These are phyloP conservation scores for Ambispora gerdemannii DNA, from an alignment of 192 early-diverging fungal genomes.

Conservation along the genomic window DNA sequence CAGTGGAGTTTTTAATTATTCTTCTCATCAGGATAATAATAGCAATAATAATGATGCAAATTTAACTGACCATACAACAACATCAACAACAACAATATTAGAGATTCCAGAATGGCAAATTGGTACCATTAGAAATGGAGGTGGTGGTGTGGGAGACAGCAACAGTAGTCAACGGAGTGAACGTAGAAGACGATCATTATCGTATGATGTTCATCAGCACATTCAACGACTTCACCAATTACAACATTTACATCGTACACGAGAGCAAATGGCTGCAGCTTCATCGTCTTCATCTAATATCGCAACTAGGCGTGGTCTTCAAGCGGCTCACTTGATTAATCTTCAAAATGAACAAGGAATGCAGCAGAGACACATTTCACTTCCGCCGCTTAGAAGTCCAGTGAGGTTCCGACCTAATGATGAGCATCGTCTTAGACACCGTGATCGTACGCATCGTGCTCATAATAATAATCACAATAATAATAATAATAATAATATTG, in stretches of 20 bases:
- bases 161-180: neutral
- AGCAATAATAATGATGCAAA: neutral
- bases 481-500: neutral
- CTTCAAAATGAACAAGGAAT: neutral
- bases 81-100: conserved; percentile 2
- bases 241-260: conserved; percentile 27
- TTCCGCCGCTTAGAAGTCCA: neutral
- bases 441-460: too few species aligned
- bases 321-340: conserved; percentile 20
- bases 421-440: too few species aligned
- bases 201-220: conserved; percentile 20
- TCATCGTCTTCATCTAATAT: conserved; percentile 14
- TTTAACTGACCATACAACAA: neutral
- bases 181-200: neutral
- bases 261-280: conserved; percentile 15
- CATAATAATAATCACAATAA: neutral
- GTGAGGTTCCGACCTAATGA: neutral
- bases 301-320: conserved; percentile 13
- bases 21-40: neutral
- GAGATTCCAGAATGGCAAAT: conserved; percentile 9
- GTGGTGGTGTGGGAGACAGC: neutral
- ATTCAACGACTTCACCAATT: conserved; percentile 26
- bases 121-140: too few species aligned
- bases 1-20: neutral
- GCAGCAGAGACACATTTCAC: neutral